Base-by-base conservation (phyloP, 768 basidiomycete genomes). In the Boletus rubescentipes region DNA sequence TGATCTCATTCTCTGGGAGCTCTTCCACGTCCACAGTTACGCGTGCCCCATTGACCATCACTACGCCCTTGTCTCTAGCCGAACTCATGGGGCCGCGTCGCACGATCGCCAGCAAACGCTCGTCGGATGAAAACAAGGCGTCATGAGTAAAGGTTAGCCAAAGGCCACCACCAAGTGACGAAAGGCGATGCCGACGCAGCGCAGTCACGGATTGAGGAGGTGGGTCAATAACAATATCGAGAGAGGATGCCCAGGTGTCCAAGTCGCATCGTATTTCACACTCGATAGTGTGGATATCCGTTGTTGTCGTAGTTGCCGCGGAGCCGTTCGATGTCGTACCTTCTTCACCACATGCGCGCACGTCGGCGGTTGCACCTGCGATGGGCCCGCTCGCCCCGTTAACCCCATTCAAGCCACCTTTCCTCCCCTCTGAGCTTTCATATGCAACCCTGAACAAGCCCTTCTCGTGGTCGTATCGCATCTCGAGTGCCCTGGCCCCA, bases 111-210 rank as follows among this genome's bases (percentile, higher is more conserved):
- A 86, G 72, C 0, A 95, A 73, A 44, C 87, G 81, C 50, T 95
- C 93, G 37, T 91, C 86, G 20, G 85, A 83, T 7, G 87, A 79
- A 59, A 85, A 83, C n/a, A 86, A 69, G 2, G 84, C 83, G 57
- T 96, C 91, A 62, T 98, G 95, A 5, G 84, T 88, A 62, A 98
- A 77, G 0, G 93, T 94, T 26, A 99, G 70, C 97, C 97, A 99
- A 18, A 97, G 71, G 0, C 97, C 97, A 15, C 96, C 95, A 3
- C 96, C 96, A 32, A 88, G 86, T 4, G 79, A 74, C 2, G 93
- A 93, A 6, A 98, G 77, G 7, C 88, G 82, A 71, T 98, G 96
- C 30, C 97, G 82, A 9, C 89, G 83, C 9, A 99, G 78, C 55
- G 88, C 92, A 1, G 88, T 82, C 35, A 96, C 85, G 5, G 81